A percentile compares a stretch with the other conserved stretches of the same genome.
Conservation (phyloP, 208 protist genomes). For the Kentomonas sorsogonicus region DNA sequence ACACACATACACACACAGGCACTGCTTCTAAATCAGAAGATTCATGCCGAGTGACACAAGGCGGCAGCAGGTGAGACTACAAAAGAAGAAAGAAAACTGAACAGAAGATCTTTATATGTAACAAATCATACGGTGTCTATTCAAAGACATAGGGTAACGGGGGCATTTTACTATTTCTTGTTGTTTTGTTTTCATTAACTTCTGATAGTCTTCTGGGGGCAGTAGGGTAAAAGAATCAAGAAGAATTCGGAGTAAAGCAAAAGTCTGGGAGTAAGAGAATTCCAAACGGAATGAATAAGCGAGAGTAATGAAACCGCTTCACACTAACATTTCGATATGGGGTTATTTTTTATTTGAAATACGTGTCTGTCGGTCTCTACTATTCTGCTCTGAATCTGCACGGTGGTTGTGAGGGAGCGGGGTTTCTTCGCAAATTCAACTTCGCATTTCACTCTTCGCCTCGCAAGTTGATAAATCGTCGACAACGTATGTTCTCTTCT, state of each 20-base stretch:
- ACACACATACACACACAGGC: background rate
- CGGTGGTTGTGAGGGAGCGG: no score
- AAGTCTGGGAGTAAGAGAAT: background rate
- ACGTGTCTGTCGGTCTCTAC: no score
- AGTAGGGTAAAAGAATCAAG: background rate
- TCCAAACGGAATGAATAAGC: no score
- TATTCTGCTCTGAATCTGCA: no score
- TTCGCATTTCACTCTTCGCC: no score
- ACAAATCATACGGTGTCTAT: background rate
- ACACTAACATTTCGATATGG: no score
- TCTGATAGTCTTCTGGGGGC: background rate
- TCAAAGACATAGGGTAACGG: background rate
- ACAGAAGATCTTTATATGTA: background rate
- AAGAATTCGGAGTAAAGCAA: background rate
- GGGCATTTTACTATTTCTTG: background rate
- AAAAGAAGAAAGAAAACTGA: background rate
- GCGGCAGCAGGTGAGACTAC: background rate
- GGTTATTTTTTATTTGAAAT: no score
- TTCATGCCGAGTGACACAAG: background rate
- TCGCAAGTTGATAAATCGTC: no score
- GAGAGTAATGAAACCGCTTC: no score
- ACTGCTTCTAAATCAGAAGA: background rate
- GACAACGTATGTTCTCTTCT: constrained; percentile 4
- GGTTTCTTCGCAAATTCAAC: no score
- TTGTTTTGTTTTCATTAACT: constrained; percentile 9